Conservation (phyloP, 73 alveolate genomes). For the Stentor roeselii region DNA sequence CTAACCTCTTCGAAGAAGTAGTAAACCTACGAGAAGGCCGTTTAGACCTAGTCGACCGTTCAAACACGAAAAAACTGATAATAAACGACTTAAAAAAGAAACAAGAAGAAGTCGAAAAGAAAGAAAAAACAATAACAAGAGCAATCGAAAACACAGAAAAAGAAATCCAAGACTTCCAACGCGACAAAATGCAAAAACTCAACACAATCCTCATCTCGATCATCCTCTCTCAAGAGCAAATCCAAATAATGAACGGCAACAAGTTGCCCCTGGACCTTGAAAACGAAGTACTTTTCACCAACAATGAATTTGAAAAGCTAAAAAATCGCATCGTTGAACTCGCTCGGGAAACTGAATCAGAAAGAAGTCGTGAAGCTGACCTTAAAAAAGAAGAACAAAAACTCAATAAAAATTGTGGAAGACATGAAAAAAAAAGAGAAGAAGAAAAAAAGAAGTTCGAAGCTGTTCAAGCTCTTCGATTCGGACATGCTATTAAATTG, state of each 20-base stretch:
- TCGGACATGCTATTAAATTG: constrained; percentile 42
- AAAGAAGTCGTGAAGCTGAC: constrained; percentile 61
- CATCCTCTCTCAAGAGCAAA: constrained; percentile 18
- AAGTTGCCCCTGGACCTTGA: not conserved
- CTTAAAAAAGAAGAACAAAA: constrained; percentile 57
- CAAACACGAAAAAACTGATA: constrained; percentile 55
- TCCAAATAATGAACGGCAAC: not conserved
- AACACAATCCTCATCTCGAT: constrained; percentile 60
- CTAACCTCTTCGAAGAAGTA: constrained; percentile 73
- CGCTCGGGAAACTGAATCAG: constrained; percentile 50
- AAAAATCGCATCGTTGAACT: constrained; percentile 61
- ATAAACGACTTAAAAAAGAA: constrained; percentile 61
- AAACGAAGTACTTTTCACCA: constrained; percentile 69
- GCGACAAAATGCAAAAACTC: constrained; percentile 78
- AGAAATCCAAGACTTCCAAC: constrained; percentile 76
- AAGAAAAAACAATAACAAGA: constrained; percentile 31
- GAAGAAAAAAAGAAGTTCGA: constrained; percentile 78
- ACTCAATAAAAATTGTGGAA: constrained; percentile 74
- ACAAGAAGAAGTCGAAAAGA: constrained; percentile 53
- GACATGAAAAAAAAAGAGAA: constrained; percentile 79
- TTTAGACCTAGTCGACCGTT: constrained; percentile 59
- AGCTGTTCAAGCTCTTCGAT: constrained; percentile 66
- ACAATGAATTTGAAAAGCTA: constrained; percentile 58
- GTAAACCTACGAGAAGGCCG: constrained; percentile 77
- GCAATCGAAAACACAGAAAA: constrained; percentile 76